Evolutionary conservation across 2,329 filamentous ascomycete species (phyloP).

Genomic region (Trichoderma endophyticum): DNA sequence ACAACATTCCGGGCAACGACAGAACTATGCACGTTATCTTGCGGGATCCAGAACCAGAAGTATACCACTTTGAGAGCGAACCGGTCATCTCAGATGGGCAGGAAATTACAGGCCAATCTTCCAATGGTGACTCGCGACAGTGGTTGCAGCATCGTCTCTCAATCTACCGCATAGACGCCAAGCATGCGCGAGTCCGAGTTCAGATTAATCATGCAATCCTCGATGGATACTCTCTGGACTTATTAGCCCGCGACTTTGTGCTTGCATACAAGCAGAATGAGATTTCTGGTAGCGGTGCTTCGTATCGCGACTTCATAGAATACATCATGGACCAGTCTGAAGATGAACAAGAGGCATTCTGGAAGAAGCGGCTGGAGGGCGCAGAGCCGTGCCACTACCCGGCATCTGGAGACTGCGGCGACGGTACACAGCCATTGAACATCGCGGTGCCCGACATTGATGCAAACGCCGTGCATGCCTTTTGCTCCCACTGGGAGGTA

Average conservation of each 20-base stretch:
- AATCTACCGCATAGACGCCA: background rate
- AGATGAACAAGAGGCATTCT: background rate
- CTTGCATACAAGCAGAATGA: background rate
- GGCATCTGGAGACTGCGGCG: background rate
- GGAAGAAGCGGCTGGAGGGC: background rate
- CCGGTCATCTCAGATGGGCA: background rate
- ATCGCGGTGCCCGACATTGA: background rate
- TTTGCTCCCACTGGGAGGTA: constrained; percentile 17
- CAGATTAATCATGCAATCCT: constrained; percentile 11
- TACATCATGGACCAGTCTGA: background rate
- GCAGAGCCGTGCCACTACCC: background rate
- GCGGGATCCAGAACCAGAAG: background rate
- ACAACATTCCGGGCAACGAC: constrained; percentile 6
- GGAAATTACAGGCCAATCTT: too few species aligned
- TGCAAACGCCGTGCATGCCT: background rate
- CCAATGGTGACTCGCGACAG: background rate
- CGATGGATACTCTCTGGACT: constrained; percentile 9
- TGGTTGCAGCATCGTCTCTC: constrained; percentile 15
- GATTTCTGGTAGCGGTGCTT: background rate
- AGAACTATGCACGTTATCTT: constrained; percentile 18
- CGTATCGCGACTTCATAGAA: constrained; percentile 6
- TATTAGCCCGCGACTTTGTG: constrained; percentile 2
- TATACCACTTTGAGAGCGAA: background rate
- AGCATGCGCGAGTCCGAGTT: background rate
- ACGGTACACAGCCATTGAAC: too few species aligned